Evolutionary conservation across 371 early-diverging fungal species (phyloP).

Genomic region (Lichtheimia corymbifera): DNA sequence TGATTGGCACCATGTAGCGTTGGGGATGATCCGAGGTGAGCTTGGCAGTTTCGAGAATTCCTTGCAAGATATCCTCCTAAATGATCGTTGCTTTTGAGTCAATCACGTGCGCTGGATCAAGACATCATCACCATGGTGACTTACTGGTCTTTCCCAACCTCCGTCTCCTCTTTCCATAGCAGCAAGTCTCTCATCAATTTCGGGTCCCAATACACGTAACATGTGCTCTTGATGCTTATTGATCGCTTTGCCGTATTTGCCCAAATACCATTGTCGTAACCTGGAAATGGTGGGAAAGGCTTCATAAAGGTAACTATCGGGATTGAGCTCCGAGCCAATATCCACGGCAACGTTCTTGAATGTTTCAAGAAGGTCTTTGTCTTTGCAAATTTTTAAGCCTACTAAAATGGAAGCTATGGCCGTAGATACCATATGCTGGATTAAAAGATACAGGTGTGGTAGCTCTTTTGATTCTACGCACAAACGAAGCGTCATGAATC

Average conservation of each 20-base stretch:
- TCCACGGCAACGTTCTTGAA: slow-evolving; percentile 28
- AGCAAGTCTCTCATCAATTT: slow-evolving; percentile 8
- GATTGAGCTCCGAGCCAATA: slow-evolving; percentile 6
- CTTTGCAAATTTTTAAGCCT: slow-evolving; percentile 16
- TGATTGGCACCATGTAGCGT: background rate
- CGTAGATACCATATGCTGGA: slow-evolving; percentile 19
- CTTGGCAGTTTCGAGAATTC: slow-evolving; percentile 15
- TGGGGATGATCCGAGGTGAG: background rate
- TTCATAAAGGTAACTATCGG: slow-evolving; percentile 2
- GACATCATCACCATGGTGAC: background rate
- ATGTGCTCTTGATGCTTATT: slow-evolving; percentile 11
- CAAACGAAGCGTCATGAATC: too few relatives aligned
- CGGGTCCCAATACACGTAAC: slow-evolving; percentile 9
- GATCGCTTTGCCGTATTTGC: slow-evolving; percentile 8
- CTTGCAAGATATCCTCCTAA: slow-evolving; percentile 24
- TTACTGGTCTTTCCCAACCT: slow-evolving; percentile 6
- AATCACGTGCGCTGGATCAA: background rate
- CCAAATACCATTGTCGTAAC: slow-evolving; percentile 12
- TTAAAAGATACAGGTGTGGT: slow-evolving; percentile 15
- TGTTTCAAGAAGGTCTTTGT: slow-evolving; percentile 15
- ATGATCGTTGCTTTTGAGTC: too few relatives aligned
- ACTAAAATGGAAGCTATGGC: slow-evolving; percentile 24
- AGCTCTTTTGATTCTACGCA: slow-evolving; percentile 8
- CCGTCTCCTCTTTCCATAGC: background rate
- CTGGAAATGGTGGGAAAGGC: slow-evolving; percentile 8